Evolutionary conservation across 75 land plant species (phyloP), one percentile per base, ranked within the genome.

Genomic region (Isoetes taiwanensis): DNA sequence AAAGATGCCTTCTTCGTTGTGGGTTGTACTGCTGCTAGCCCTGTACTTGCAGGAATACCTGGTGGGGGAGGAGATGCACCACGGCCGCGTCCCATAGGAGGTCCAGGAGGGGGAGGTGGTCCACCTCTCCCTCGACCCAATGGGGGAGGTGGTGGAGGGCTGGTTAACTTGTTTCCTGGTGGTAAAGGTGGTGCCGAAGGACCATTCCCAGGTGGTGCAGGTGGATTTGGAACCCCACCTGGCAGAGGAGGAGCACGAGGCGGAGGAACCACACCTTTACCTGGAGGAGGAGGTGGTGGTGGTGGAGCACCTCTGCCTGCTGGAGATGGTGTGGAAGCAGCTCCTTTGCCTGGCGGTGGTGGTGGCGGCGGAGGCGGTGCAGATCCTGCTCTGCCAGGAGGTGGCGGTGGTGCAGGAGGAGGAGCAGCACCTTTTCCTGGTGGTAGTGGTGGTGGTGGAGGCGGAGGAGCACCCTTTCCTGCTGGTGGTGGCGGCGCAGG

Each of bases 1-100:
- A 94, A 40, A 59, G 76, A 70, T 30, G 77, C 53, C 59, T 66
- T 94, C 66, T 73, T 84, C 3, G 76, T 66, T 39, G 80, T 70
- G 21, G 54, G 12, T 23, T 48, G 76, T 38, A 33, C 53, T 70
- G 24, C 69, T n/a, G n/a, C n/a, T n/a, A n/a, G n/a, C n/a, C n/a
- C n/a, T n/a, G n/a, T n/a, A n/a, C n/a, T n/a, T n/a, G n/a, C n/a
- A n/a, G n/a, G n/a, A n/a, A n/a, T n/a, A 20, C 41, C 41, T 31
- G 28, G 53, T 30, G 30, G 56, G 0, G 6, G 72, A 62, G 8
- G 63, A 1, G 43, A 31, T 38, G 28, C 54, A 26, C 25, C 64
- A 23, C 31, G 69, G 64, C 34, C 64, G 66, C 30, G 37, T 28
- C 35, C 56, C n/a, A 75, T 66, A 20, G 80, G 77, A 32, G 82